Percentiles rank a stretch among this genome's conserved stretches.
These are phyloP conservation scores for Theobroma grandiflorum DNA, from an alignment of 441 rosid species.

Conservation along the genomic window DNA sequence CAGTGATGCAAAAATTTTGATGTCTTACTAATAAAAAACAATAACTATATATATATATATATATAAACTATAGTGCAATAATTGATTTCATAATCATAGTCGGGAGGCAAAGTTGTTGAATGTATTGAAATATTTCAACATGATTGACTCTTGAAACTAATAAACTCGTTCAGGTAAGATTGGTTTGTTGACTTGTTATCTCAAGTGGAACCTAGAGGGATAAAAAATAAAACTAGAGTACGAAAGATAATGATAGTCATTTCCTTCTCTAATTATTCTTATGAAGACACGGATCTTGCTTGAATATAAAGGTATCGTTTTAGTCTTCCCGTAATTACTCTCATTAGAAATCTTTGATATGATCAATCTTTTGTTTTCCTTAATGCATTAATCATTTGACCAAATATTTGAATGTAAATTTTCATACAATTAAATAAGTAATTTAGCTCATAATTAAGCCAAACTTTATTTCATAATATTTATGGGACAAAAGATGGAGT, in stretches of 20 bases:
- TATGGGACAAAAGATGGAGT: slow-evolving; percentile 8
- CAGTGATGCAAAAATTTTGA: too few relatives aligned
- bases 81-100: neutral
- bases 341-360: neutral
- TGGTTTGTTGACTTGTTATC: neutral
- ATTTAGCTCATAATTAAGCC: too few relatives aligned
- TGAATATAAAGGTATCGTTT: neutral
- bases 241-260: neutral
- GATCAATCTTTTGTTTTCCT: neutral
- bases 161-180: neutral
- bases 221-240: neutral
- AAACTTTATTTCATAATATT: too few relatives aligned
- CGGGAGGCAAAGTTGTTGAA: neutral
- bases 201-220: neutral
- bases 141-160: neutral
- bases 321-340: neutral
- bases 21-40: too few relatives aligned
- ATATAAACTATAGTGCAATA: neutral
- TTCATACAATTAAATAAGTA: too few relatives aligned
- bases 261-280: neutral
- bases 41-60: too few relatives aligned
- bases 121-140: neutral
- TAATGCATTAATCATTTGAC: too few relatives aligned
- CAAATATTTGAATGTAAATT: too few relatives aligned
- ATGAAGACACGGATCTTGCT: neutral